Percentiles rank a stretch among this genome's conserved stretches.
These are phyloP conservation scores for Elsinoe necatrix DNA, from an alignment of 2,329 filamentous ascomycete species.

Conservation along the genomic window DNA sequence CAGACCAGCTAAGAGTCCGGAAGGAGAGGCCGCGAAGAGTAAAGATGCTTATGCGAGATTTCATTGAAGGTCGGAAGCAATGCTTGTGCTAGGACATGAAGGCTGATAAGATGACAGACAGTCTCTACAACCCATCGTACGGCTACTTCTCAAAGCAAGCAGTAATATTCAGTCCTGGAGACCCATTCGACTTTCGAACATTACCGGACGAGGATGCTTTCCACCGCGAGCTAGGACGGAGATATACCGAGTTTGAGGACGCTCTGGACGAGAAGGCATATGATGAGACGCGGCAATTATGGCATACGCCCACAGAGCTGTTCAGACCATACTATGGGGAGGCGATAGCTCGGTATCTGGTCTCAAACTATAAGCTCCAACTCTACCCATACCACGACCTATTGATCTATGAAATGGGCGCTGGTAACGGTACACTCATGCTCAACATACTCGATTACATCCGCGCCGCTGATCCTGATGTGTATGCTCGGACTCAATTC, in stretches of 20 bases:
- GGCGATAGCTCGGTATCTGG: conserved; percentile 89
- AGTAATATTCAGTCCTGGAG: conserved; percentile 87
- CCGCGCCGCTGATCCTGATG: conserved; percentile 75
- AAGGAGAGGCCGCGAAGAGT: conserved; percentile 73
- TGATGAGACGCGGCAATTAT: conserved; percentile 77
- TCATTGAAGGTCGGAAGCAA: conserved; percentile 60
- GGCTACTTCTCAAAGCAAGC: conserved; percentile 96
- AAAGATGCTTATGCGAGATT: conserved; percentile 96
- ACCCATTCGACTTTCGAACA: conserved; percentile 77
- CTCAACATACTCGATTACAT: conserved; percentile 97
- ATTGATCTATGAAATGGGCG: conserved; percentile 97
- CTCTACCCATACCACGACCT: conserved; percentile 94
- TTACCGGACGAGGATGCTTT: conserved; percentile 83
- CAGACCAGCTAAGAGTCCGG: conserved; percentile 63
- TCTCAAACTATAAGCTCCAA: conserved; percentile 91
- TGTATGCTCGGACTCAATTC: conserved; percentile 89
- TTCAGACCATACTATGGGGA: conserved; percentile 96
- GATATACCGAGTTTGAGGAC: conserved; percentile 89
- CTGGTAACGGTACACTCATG: conserved; percentile 95
- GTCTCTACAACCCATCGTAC: conserved; percentile 87
- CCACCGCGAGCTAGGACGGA: conserved; percentile 62
- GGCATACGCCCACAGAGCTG: conserved; percentile 96
- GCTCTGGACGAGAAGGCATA: conserved; percentile 63
- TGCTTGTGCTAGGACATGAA: background rate
- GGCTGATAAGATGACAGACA: conserved; percentile 50